Evolutionary conservation across 495 filamentous ascomycete species (phyloP), one percentile per base, ranked within the genome.

Genomic region (Penicillium bovifimosum): DNA sequence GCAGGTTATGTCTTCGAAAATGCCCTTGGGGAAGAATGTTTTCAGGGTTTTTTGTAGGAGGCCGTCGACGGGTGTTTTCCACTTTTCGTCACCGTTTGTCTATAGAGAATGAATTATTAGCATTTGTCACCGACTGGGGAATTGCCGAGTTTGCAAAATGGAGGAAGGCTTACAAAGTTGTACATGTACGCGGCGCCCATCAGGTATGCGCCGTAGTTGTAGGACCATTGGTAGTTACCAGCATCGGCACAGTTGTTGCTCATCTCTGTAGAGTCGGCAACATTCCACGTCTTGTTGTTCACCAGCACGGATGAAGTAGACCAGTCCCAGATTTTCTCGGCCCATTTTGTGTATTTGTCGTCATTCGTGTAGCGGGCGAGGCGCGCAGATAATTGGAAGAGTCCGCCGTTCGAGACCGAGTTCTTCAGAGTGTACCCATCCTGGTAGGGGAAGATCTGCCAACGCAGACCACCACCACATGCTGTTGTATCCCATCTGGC

Each of bases 131-230:
- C 5, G 4, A 6, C 11, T 18, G 13, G 17, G 26, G 26, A 8
- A 13, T 26, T 13, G 9, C 26, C 1, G 11, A 1, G 13, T 24
- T 24, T 1, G n/a, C 16, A 16, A n/a, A 10, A 41, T 6, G 11
- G 2, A 9, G 2, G 16, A 6, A 9, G 24, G 60, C 70, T 47
- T 62, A 78, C 77, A 36, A 78, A 56, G 56, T 88, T 88, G 67
- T 81, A 86, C 84, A 89, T 86, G 54, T 79, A 77, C 24, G 84
- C 84, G 5, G 84, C 76, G 6, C 87, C 87, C 46, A 79, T 77
- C 28, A 90, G 62, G 62, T 78, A 87, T 29, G 85, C 79, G 28
- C 82, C 87, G 26, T 83, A 76, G 62, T 84, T 86, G 66, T 89
- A 88, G 1, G 79, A 75, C 82, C 81, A 88, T 63, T 88, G 84